Percentiles rank a stretch among this genome's conserved stretches.
Conservation (phyloP, 805 yeast species). For the Candida krabiensis region DNA sequence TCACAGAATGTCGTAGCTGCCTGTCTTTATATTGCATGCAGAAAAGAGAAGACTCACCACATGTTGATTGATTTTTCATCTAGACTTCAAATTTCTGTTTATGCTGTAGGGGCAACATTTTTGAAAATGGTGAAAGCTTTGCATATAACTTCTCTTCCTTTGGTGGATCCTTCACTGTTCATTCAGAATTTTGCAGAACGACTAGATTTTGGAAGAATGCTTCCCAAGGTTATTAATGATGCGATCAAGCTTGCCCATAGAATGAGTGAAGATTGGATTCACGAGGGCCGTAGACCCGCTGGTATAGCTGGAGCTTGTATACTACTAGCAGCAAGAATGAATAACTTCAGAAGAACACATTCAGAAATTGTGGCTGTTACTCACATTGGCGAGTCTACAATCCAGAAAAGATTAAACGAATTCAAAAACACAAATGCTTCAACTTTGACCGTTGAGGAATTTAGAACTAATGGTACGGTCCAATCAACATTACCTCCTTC, state of each 20-base stretch:
- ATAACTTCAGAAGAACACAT: constrained; percentile 87
- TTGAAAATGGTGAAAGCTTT: constrained; percentile 87
- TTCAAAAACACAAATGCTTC: constrained; percentile 79
- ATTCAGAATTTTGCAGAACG: constrained; percentile 92
- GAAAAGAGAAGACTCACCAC: constrained; percentile 87
- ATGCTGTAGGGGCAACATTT: constrained; percentile 94
- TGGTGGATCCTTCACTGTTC: constrained; percentile 92
- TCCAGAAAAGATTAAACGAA: constrained; percentile 87
- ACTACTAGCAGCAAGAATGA: constrained; percentile 93
- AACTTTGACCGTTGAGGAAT: constrained; percentile 66
- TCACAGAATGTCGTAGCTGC: constrained; percentile 96
- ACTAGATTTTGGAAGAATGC: constrained; percentile 74
- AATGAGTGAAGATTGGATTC: constrained; percentile 95
- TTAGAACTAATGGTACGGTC: constrained; percentile 48
- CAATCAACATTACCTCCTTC: constrained; percentile 80
- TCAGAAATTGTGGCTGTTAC: constrained; percentile 94
- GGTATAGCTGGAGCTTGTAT: constrained; percentile 98
- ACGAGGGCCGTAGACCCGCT: constrained; percentile 96
- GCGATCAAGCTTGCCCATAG: constrained; percentile 84
- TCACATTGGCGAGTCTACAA: constrained; percentile 90
- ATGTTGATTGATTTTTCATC: constrained; percentile 96
- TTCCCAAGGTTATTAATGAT: constrained; percentile 76
- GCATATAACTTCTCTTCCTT: constrained; percentile 73
- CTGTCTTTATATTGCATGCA: constrained; percentile 91
- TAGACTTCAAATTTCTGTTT: constrained; percentile 84